phyloP scores from a whole-genome alignment of 2,329 filamentous ascomycete species.

The Pseudogymnoascus sp. region DNA sequence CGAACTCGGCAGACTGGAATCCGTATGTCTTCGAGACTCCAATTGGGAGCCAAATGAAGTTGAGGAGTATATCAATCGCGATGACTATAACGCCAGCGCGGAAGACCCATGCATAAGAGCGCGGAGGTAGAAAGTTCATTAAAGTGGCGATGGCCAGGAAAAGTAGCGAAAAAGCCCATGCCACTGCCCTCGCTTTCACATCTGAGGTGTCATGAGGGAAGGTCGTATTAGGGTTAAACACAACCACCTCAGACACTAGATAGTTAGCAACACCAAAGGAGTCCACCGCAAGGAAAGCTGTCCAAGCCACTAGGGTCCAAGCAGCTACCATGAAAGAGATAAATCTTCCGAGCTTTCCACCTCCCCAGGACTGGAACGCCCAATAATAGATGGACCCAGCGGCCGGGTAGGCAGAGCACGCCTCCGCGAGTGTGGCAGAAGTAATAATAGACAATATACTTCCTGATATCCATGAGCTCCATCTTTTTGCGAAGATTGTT shows the following conservation, averaged over 20 bases:
- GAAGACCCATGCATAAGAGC: slow-evolving; percentile 11
- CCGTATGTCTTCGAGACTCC: slow-evolving; percentile 37
- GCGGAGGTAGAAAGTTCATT: slow-evolving; percentile 10
- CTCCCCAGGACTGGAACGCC: slow-evolving; percentile 26
- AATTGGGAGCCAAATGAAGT: slow-evolving; percentile 41
- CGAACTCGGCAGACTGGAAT: slow-evolving; percentile 37
- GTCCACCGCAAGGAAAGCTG: slow-evolving; percentile 9
- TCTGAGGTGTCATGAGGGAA: slow-evolving; percentile 8
- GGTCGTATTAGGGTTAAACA: slow-evolving; percentile 10
- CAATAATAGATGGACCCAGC: slow-evolving; percentile 30
- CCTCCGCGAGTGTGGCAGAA: slow-evolving; percentile 27
- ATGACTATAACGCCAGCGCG: slow-evolving; percentile 22
- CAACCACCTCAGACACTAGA: slow-evolving; percentile 4
- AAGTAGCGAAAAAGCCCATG: slow-evolving; percentile 11
- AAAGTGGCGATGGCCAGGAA: slow-evolving; percentile 9
- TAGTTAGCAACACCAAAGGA: slow-evolving; percentile 10
- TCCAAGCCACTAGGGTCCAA: slow-evolving; percentile 13
- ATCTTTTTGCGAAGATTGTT: background rate
- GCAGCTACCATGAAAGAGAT: slow-evolving; percentile 13
- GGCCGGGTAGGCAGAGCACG: slow-evolving; percentile 27
- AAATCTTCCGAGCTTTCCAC: slow-evolving; percentile 11
- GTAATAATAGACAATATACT: slow-evolving; percentile 20
- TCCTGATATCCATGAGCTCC: slow-evolving; percentile 13
- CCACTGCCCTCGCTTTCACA: slow-evolving; percentile 7
- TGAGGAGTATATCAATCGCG: slow-evolving; percentile 37